Percentiles rank a stretch among this genome's conserved stretches.
phyloP scores from a whole-genome alignment of 2,329 filamentous ascomycete species.

The Fusarium sp. region DNA sequence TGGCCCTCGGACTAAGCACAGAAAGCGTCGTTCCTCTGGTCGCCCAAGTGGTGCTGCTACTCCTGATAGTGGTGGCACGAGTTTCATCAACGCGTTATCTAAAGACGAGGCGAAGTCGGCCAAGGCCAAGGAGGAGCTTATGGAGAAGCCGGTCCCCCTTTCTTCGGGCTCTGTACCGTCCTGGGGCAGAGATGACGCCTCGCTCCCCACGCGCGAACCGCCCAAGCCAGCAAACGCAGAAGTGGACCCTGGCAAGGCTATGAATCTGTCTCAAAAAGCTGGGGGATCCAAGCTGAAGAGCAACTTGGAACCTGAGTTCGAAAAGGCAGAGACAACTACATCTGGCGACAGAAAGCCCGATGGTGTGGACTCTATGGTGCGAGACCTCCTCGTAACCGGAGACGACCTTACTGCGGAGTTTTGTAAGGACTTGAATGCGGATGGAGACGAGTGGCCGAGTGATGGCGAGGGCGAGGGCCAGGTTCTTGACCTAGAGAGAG shows the following conservation, averaged over 20 bases:
- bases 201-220: neutral
- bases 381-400: neutral
- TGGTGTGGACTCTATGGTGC: slow-evolving; percentile 8
- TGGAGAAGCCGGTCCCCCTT: no score
- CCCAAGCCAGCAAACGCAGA: no score
- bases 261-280: neutral
- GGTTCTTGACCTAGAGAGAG: neutral
- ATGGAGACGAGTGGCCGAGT: slow-evolving; percentile 5
- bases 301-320: neutral
- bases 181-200: neutral
- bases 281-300: neutral
- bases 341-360: no score
- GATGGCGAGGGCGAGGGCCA: neutral
- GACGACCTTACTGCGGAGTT: slow-evolving; percentile 15
- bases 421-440: neutral
- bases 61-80: slow-evolving; percentile 17
- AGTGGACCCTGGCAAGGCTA: neutral
- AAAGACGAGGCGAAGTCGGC: neutral
- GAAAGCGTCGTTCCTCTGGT: neutral
- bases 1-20: neutral
- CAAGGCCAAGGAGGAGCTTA: no score
- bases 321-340: neutral
- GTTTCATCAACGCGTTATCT: slow-evolving; percentile 1
- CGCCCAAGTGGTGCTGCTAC: neutral
- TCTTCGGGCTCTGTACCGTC: neutral